These are phyloP conservation scores for Lepidium africanum DNA, from an alignment of 345 rosid genomes.

Conservation along the genomic window DNA sequence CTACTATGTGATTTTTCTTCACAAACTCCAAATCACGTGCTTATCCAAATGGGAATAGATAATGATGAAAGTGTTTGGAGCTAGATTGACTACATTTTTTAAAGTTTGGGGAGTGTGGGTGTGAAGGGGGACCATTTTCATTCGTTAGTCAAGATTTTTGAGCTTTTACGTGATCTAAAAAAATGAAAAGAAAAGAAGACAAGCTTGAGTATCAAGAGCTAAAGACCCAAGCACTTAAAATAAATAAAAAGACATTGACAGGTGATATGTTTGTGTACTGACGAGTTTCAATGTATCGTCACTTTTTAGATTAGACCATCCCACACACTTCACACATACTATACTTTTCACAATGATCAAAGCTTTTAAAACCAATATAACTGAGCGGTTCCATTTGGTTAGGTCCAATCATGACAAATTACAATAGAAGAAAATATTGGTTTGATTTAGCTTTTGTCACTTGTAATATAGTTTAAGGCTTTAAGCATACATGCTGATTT, in stretches of 20 bases:
- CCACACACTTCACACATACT: conserved; percentile 14
- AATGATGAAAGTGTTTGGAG: conserved; percentile 8
- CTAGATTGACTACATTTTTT: conserved; percentile 13
- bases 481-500: not conserved
- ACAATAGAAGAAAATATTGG: not conserved
- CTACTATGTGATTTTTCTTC: not conserved
- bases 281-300: conserved; percentile 23
- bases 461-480: not conserved
- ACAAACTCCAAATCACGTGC: conserved; percentile 9
- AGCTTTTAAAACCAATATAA: not conserved
- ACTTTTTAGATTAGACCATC: conserved; percentile 15
- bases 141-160: conserved; percentile 14
- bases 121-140: conserved; percentile 23
- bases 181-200: not conserved
- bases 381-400: not conserved
- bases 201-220: conserved; percentile 22
- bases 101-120: not conserved
- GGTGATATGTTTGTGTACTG: conserved; percentile 18
- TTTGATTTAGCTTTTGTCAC: not conserved
- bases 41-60: conserved; percentile 7
- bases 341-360: conserved; percentile 5
- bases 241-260: conserved; percentile 16
- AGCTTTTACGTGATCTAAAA: conserved; percentile 22
- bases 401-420: not conserved
- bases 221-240: conserved; percentile 21